phyloP scores from a whole-genome alignment of 139 green algal genomes.

The Chlamydomonas sp. region DNA sequence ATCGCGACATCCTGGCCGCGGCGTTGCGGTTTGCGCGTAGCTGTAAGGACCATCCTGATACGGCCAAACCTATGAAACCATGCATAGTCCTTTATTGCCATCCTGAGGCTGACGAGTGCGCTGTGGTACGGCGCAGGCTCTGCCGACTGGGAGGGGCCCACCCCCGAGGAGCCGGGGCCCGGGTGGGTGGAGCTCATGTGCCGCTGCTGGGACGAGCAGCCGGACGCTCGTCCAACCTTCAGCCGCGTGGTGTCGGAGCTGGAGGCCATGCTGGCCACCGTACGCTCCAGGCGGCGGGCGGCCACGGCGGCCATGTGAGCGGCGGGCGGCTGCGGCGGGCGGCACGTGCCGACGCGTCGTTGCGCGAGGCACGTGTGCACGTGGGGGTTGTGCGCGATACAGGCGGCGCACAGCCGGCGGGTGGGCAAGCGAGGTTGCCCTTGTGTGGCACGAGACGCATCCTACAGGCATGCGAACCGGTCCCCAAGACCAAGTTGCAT shows the following conservation, averaged over 20 bases:
- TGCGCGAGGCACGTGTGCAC: too few relatives aligned
- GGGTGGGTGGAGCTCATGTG: constrained; percentile 69
- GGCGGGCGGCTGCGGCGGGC: too few relatives aligned
- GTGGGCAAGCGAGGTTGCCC: too few relatives aligned
- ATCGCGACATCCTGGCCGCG: not conserved
- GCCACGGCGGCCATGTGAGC: not conserved
- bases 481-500: too few relatives aligned
- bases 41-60: not conserved
- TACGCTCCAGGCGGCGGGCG: constrained; percentile 29
- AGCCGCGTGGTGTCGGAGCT: constrained; percentile 34
- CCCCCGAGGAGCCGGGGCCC: constrained; percentile 52
- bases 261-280: constrained; percentile 45
- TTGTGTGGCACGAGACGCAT: too few relatives aligned
- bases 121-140: constrained; percentile 28
- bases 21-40: not conserved
- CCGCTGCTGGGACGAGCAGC: constrained; percentile 65
- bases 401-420: too few relatives aligned
- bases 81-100: not conserved
- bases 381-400: too few relatives aligned
- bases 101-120: not conserved
- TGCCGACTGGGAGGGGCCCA: constrained; percentile 74
- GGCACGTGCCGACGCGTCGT: too few relatives aligned
- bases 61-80: not conserved
- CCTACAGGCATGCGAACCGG: too few relatives aligned
- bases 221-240: constrained; percentile 61